phyloP scores from a whole-genome alignment of 306 rosid genomes.

The Begonia fuchsioides region DNA sequence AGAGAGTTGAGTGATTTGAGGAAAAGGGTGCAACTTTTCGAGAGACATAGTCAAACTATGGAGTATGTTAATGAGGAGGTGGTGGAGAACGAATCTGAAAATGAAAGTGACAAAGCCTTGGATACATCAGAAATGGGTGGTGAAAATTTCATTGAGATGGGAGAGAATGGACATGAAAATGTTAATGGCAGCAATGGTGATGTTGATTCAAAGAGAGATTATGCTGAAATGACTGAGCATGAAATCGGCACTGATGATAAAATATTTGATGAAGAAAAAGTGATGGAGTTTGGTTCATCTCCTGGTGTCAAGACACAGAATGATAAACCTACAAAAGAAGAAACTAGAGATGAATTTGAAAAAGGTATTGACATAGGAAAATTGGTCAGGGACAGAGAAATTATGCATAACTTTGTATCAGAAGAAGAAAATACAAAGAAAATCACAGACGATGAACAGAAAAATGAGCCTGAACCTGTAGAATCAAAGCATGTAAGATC shows the following conservation, averaged over 20 bases:
- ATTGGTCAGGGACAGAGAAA: not conserved
- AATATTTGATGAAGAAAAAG: not conserved
- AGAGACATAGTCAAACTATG: conserved; percentile 20
- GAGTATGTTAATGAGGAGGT: conserved; percentile 21
- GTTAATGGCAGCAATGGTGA: conserved; percentile 13
- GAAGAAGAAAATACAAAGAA: not conserved
- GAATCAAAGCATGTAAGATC: not conserved
- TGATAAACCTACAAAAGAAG: not conserved
- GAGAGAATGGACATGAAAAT: conserved; percentile 21
- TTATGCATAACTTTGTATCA: not conserved
- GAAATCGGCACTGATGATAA: conserved; percentile 2
- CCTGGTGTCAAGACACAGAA: not conserved
- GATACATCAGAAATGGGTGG: conserved; percentile 36
- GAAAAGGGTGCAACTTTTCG: conserved; percentile 53
- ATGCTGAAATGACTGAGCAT: conserved; percentile 12
- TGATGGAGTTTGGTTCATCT: not conserved
- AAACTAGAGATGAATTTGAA: not conserved
- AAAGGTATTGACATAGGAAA: not conserved
- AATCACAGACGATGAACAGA: not conserved
- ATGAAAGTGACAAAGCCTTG: conserved; percentile 49
- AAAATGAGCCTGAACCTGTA: not conserved
- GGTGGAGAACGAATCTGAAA: conserved; percentile 32
- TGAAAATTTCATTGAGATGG: conserved; percentile 27
- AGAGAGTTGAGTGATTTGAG: conserved; percentile 62
- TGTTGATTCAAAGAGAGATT: not conserved